Conservation (phyloP, 176 grass and related monocot genomes). For the Aegilops umbellulata region DNA sequence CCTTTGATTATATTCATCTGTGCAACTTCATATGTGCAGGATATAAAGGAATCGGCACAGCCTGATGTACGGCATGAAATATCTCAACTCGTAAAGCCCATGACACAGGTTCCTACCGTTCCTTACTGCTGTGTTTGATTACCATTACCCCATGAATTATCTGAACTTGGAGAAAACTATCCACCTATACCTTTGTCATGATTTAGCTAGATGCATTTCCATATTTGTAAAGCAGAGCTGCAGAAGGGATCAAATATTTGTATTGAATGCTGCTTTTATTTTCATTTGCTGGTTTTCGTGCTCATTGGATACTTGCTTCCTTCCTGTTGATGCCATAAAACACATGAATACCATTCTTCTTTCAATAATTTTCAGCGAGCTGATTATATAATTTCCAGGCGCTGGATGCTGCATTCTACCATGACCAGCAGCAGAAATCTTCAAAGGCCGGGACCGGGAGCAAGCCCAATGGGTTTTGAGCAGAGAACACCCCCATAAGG, state of each 20-base stretch:
- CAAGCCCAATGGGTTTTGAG: constrained; percentile 59
- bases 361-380: background rate
- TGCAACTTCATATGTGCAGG: constrained; percentile 32
- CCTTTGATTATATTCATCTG: background rate
- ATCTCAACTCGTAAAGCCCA: constrained; percentile 89
- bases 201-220: background rate
- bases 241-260: background rate
- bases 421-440: constrained; percentile 77
- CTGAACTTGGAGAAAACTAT: background rate
- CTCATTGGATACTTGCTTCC: too few species aligned
- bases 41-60: constrained; percentile 83
- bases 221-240: background rate
- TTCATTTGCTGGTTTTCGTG: background rate
- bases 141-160: background rate
- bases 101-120: constrained; percentile 71
- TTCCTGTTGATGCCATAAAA: background rate
- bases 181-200: background rate
- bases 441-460: constrained; percentile 27
- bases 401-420: constrained; percentile 91
- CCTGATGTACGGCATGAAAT: constrained; percentile 93
- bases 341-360: background rate
- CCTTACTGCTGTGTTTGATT: background rate
- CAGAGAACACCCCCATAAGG: background rate
- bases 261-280: background rate
- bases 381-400: constrained; percentile 51